Conservation (phyloP, 192 early-diverging fungal species). For the Diversispora epigaea region DNA sequence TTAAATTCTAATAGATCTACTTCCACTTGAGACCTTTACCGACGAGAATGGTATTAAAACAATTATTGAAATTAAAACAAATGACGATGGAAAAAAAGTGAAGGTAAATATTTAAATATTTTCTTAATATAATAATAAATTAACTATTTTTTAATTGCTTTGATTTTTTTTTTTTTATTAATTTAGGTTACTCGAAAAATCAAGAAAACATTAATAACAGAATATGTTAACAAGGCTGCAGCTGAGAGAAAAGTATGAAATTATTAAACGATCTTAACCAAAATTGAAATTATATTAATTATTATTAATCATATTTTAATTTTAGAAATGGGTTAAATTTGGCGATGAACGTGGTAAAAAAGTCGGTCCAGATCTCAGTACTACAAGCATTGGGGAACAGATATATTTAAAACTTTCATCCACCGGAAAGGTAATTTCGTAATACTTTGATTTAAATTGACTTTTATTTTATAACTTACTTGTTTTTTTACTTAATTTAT, state of each 20-base stretch:
- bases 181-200: conserved; percentile 75
- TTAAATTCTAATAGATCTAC: not conserved
- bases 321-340: conserved; percentile 86
- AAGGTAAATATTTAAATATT: conserved; percentile 59
- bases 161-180: conserved; percentile 8
- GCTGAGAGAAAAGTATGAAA: conserved; percentile 79
- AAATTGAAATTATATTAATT: not conserved
- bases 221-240: conserved; percentile 83
- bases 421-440: conserved; percentile 55
- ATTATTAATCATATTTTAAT: not conserved
- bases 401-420: conserved; percentile 82
- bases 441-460: not conserved
- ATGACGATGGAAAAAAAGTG: conserved; percentile 90
- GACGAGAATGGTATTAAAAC: conserved; percentile 81
- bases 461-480: not conserved
- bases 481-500: not conserved
- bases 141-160: not conserved
- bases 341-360: conserved; percentile 77
- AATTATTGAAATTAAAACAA: conserved; percentile 77
- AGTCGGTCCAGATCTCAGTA: conserved; percentile 82
- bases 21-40: conserved; percentile 51
- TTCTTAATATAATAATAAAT: conserved; percentile 13
- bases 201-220: conserved; percentile 72
- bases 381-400: conserved; percentile 86
- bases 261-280: not conserved